phyloP scores from a whole-genome alignment of 495 filamentous ascomycete genomes.

The Podospora pseudocomata region DNA sequence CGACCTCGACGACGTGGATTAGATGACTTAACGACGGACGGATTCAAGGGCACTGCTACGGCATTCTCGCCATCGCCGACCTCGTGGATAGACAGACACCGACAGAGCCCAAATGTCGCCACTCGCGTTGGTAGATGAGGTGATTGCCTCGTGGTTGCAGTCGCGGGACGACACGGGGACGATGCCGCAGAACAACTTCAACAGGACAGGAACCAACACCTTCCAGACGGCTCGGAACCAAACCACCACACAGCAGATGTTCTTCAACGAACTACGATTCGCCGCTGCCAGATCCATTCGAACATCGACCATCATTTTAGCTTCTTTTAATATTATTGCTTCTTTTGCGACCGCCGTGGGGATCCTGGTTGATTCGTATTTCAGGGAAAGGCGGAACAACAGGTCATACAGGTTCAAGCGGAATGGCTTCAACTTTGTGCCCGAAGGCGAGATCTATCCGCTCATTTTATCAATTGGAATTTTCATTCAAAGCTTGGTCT shows the following conservation, averaged over 20 bases:
- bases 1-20: conserved; percentile 35
- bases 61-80: conserved; percentile 46
- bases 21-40: conserved; percentile 47
- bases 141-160: conserved; percentile 38
- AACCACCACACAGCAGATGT: conserved; percentile 26
- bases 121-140: conserved; percentile 30
- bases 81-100: conserved; percentile 26
- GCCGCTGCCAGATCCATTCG: conserved; percentile 45
- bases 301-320: conserved; percentile 47
- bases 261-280: conserved; percentile 43
- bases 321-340: conserved; percentile 46
- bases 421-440: conserved; percentile 39
- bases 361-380: conserved; percentile 43
- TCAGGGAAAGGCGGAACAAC: conserved; percentile 35
- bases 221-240: conserved; percentile 38
- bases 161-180: conserved; percentile 38
- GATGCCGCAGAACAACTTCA: conserved; percentile 19
- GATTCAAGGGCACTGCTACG: conserved; percentile 38
- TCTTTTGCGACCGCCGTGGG: conserved; percentile 45
- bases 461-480: conserved; percentile 47
- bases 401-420: conserved; percentile 31
- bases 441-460: conserved; percentile 40
- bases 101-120: conserved; percentile 34
- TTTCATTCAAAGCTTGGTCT: conserved; percentile 44
- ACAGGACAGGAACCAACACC: conserved; percentile 25